phyloP scores from a whole-genome alignment of 1,284 basidiomycete species.

The Thelephora terrestris region DNA sequence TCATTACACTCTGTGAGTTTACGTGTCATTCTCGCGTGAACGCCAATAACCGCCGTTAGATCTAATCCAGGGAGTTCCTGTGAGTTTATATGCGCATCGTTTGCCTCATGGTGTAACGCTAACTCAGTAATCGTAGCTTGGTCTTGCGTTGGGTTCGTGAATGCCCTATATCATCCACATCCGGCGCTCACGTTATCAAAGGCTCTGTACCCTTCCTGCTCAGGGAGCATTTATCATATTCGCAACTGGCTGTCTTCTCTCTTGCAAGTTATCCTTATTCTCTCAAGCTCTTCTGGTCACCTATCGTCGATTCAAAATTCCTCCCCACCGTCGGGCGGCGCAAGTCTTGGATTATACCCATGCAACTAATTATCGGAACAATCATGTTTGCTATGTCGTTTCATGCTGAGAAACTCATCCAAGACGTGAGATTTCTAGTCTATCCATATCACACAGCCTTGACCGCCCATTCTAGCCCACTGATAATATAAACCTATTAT shows the following conservation, averaged over 20 bases:
- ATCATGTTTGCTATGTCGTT: slow-evolving; percentile 85
- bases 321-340: slow-evolving; percentile 76
- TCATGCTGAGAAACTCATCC: slow-evolving; percentile 73
- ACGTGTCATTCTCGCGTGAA: background rate
- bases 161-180: background rate
- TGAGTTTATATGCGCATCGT: slow-evolving; percentile 36
- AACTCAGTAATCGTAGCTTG: slow-evolving; percentile 36
- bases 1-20: slow-evolving; percentile 82
- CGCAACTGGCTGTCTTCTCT: slow-evolving; percentile 91
- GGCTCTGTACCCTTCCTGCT: slow-evolving; percentile 97
- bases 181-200: slow-evolving; percentile 17
- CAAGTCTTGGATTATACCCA: slow-evolving; percentile 98
- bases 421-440: slow-evolving; percentile 49
- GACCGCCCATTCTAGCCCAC: slow-evolving; percentile 45
- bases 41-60: slow-evolving; percentile 34
- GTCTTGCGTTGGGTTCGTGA: slow-evolving; percentile 58
- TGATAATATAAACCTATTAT: slow-evolving; percentile 75
- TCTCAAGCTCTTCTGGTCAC: slow-evolving; percentile 95
- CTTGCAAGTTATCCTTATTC: slow-evolving; percentile 96
- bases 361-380: slow-evolving; percentile 85
- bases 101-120: slow-evolving; percentile 7
- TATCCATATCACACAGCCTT: slow-evolving; percentile 5
- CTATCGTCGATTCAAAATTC: slow-evolving; percentile 92
- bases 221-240: slow-evolving; percentile 91
- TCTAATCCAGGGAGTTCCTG: slow-evolving; percentile 92